Percentiles rank a stretch among this genome's conserved stretches.
These are phyloP conservation scores for Daedaleopsis sinensis DNA, from an alignment of 768 basidiomycete species.

Conservation along the genomic window DNA sequence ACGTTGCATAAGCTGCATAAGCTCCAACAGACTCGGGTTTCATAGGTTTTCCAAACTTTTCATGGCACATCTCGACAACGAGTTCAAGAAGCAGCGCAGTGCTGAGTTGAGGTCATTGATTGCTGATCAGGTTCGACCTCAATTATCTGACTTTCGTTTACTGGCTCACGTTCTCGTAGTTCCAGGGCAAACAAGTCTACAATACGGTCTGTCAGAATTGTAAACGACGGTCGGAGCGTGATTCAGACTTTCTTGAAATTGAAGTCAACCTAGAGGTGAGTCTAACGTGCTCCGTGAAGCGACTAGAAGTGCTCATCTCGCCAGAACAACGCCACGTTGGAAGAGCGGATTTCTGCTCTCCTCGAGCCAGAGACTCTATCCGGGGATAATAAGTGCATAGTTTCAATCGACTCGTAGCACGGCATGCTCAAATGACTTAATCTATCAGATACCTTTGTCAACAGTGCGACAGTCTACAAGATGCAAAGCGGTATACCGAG, in stretches of 20 bases:
- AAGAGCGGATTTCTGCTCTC: constrained; percentile 68
- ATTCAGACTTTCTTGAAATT: constrained; percentile 81
- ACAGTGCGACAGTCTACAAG: constrained; percentile 68
- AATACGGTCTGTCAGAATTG: constrained; percentile 80
- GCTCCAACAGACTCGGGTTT: too few relatives aligned
- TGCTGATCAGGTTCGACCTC: constrained; percentile 60
- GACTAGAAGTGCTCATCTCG: neutral
- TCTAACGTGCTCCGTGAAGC: neutral
- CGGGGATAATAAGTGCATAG: constrained; percentile 79
- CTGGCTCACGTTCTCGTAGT: constrained; percentile 47
- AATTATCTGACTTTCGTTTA: neutral
- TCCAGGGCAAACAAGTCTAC: constrained; percentile 85
- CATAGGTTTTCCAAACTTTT: constrained; percentile 96
- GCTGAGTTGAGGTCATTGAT: constrained; percentile 68
- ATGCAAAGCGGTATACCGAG: constrained; percentile 79
- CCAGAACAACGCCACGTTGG: constrained; percentile 72
- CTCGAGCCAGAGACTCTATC: constrained; percentile 73
- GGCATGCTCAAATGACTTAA: neutral
- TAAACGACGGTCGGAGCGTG: constrained; percentile 63
- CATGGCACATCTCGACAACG: constrained; percentile 83
- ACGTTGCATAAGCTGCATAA: neutral
- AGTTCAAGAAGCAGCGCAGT: constrained; percentile 82
- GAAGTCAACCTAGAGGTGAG: constrained; percentile 82
- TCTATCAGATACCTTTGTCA: constrained; percentile 75
- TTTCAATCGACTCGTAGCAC: constrained; percentile 1